Conservation (phyloP, 176 grass and related monocot genomes). For the Bothriochloa decipiens region DNA sequence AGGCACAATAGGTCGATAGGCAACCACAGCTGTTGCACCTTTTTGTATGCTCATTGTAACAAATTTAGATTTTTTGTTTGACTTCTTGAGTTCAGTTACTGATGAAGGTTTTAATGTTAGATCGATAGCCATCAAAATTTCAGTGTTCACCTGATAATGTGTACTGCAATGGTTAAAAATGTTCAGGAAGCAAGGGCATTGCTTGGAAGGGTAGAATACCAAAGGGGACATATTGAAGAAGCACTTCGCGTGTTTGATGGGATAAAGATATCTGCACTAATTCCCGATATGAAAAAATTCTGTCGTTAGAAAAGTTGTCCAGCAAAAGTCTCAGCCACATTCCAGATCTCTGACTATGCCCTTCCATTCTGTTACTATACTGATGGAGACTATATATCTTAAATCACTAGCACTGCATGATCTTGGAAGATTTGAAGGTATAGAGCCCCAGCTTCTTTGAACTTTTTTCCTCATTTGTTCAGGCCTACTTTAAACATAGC, state of each 20-base stretch:
- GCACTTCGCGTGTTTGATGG: conserved; percentile 69
- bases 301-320: conserved; percentile 50
- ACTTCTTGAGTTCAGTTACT: not conserved
- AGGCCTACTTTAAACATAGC: conserved; percentile 15
- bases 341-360: conserved; percentile 53
- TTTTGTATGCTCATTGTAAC: not conserved
- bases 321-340: conserved; percentile 40
- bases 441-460: not conserved
- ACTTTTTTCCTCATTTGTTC: conserved; percentile 15
- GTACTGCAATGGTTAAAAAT: conserved; percentile 19
- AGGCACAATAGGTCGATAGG: not conserved
- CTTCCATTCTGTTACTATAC: conserved; percentile 60
- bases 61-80: not conserved
- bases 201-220: conserved; percentile 77
- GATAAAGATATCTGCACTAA: conserved; percentile 58
- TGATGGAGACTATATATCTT: conserved; percentile 75
- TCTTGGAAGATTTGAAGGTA: conserved; percentile 78
- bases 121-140: conserved; percentile 14
- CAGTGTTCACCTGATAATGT: not conserved
- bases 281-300: conserved; percentile 63
- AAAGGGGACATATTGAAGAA: conserved; percentile 71
- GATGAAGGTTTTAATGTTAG: not conserved
- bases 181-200: conserved; percentile 92
- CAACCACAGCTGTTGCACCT: not conserved
- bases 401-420: conserved; percentile 75